phyloP scores from a whole-genome alignment of 2,329 filamentous ascomycete genomes.

The Dryadomyces quercus-mongolicae region DNA sequence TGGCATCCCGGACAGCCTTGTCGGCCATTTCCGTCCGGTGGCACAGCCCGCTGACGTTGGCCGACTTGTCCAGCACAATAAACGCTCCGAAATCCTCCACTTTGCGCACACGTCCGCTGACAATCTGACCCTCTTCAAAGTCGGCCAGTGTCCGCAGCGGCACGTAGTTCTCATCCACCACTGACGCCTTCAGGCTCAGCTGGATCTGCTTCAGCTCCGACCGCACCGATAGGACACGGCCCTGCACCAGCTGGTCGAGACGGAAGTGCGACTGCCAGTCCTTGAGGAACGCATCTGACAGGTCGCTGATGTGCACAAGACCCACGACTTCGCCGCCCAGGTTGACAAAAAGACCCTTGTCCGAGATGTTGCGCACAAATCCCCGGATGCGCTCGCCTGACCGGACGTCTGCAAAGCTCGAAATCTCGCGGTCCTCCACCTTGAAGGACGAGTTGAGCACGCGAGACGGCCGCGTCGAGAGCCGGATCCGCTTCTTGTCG shows the following conservation, averaged over 20 bases:
- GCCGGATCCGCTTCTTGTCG: constrained; percentile 69
- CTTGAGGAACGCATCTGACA: constrained; percentile 85
- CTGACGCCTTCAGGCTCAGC: constrained; percentile 76
- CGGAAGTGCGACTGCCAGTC: constrained; percentile 90
- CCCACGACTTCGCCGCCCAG: constrained; percentile 72
- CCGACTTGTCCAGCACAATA: constrained; percentile 75
- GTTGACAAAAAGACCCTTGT: constrained; percentile 79
- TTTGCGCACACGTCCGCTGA: constrained; percentile 85
- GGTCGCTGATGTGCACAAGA: constrained; percentile 73
- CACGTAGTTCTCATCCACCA: constrained; percentile 61
- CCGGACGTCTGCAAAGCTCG: constrained; percentile 55
- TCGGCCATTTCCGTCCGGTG: constrained; percentile 90
- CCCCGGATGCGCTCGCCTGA: constrained; percentile 74
- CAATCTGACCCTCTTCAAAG: constrained; percentile 63
- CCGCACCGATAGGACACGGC: constrained; percentile 67
- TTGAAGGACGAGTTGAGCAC: constrained; percentile 76
- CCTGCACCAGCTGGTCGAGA: constrained; percentile 80
- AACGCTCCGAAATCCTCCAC: constrained; percentile 95
- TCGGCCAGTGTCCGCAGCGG: constrained; percentile 64
- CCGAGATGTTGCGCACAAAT: constrained; percentile 81
- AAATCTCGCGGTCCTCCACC: constrained; percentile 72
- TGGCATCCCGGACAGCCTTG: constrained; percentile 68
- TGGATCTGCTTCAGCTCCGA: constrained; percentile 58
- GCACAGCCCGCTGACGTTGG: constrained; percentile 84
- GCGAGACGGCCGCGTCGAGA: constrained; percentile 78